Evolutionary conservation across 139 green algal species (phyloP).

Genomic region (Coelastrella sp.): DNA sequence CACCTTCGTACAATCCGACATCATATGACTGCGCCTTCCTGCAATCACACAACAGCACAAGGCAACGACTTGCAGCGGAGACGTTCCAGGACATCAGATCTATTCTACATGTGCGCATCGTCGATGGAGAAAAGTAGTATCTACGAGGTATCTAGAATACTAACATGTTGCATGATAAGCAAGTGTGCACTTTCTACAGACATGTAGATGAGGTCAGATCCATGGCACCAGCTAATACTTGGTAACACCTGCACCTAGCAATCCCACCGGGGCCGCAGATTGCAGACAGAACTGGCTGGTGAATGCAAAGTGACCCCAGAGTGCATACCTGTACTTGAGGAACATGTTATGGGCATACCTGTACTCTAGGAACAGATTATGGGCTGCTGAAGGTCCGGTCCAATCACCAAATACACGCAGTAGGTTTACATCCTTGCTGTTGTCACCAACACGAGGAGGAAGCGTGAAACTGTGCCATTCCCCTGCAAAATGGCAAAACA

Average conservation of each 20-base stretch:
- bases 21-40: slow-evolving; percentile 32
- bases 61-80: no score
- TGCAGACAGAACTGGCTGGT: no score
- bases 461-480: slow-evolving; percentile 37
- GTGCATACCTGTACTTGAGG: no score
- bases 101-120: no score
- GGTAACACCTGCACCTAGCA: no score
- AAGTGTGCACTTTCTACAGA: background rate
- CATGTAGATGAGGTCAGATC: background rate
- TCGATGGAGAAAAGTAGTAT: background rate
- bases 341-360: background rate
- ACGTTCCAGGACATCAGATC: no score
- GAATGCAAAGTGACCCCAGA: background rate
- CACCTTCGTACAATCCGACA: background rate
- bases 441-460: background rate
- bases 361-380: slow-evolving; percentile 36
- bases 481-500: background rate
- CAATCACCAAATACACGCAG: slow-evolving; percentile 34
- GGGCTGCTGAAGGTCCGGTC: background rate
- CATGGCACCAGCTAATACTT: no score
- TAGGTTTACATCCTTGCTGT: slow-evolving; percentile 17
- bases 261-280: no score
- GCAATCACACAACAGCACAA: background rate
- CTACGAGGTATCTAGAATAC: background rate
- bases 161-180: background rate